Base-by-base conservation (phyloP, 176 grass and related monocot species). In the Oryza australiensis region DNA sequence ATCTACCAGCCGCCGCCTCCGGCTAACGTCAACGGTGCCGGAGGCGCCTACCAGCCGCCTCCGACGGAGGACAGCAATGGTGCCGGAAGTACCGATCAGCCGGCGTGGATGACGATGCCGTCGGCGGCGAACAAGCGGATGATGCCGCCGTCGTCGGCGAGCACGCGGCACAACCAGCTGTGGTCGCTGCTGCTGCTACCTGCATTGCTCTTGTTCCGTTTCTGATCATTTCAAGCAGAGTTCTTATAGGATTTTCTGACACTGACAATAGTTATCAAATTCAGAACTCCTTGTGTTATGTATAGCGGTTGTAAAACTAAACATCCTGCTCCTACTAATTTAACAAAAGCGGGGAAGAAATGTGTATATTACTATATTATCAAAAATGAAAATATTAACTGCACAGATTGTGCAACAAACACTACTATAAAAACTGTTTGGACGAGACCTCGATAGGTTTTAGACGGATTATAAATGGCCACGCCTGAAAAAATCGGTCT, bases 71-170 rank as follows among this genome's bases (percentile, higher is more conserved):
- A 16, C 46, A 10, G 37, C 48, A 27, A 0, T 22, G 65, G 33
- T 10, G 24, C 6, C 34, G 38, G 38, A 1, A 10, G 14, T 2
- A 10, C 59, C 75, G 40, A 76, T 18, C 78, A 29, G 29, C 75
- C 75, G 1, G 57, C 68, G 53, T 41, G 59, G 30, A 30, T 65
- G 64, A 76, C 70, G 64, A 34, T 32, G 51, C 64, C 43, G 0
- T 89, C 87, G 14, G 33, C 78, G 12, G 87, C 82, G 7, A 85
- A 32, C 82, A 71, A 84, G 69, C 82, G 64, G 32, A 68, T 64
- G 64, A 76, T 80, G 38, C 38, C 26, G 49, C 37, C 40, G 0
- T 89, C 87, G 13, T 41, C 77, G 8, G 87, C 82, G 7, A 85
- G 42, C 82, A 72, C 42, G 33, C 66, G 27, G 1, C 35, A 76